Evolutionary conservation across 495 filamentous ascomycete species (phyloP), one percentile per base, ranked within the genome.

Genomic region (Letharia columbiana): DNA sequence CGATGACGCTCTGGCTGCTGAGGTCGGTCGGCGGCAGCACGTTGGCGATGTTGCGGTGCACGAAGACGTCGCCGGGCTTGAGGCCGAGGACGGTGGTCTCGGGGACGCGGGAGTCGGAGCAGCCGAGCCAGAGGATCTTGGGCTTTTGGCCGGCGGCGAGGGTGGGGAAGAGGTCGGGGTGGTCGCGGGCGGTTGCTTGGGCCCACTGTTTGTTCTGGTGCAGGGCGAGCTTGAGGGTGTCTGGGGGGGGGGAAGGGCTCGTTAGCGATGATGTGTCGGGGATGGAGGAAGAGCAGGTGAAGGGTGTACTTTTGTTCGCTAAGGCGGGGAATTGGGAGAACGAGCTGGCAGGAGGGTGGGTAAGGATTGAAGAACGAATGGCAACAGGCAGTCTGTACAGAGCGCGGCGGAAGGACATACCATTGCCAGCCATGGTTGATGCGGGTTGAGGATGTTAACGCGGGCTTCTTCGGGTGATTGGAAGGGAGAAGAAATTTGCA

Each of bases 1-100:
- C 87, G 78, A 96, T 86, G n/a, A 94, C 92, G 64, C 84, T 82
- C 20, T 83, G 77, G 47, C 87, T 85, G 78, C 82, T 89, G 71
- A 95, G 82, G 75, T 96, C 92, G 71, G 83, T 84, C 17, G 88
- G 80, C 65, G 87, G 85, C 61, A 96, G 75, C 75, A 94, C 82
- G 79, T 96, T 96, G 74, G 91, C 92, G 76, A 96, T 94, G 81
- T 96, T 96, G 74, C 92, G 90, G 81, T 96, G 92, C 63, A 91
- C 88, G 75, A 96, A 96, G 69, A 96, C 87, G 70, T 96, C 91
- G 69, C 92, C 92, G 6, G 91, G 91, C 66, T 91, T 80, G 57
- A 92, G 82, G 68, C 86, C 86, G 7, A 92, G 82, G 70, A 96
- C 79, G 64, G 88, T 92, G 15, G 91, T 96, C 75, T 96, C 92